These are phyloP conservation scores for Melampsora larici-populina DNA, from an alignment of 1,284 basidiomycete genomes.

Conservation along the genomic window DNA sequence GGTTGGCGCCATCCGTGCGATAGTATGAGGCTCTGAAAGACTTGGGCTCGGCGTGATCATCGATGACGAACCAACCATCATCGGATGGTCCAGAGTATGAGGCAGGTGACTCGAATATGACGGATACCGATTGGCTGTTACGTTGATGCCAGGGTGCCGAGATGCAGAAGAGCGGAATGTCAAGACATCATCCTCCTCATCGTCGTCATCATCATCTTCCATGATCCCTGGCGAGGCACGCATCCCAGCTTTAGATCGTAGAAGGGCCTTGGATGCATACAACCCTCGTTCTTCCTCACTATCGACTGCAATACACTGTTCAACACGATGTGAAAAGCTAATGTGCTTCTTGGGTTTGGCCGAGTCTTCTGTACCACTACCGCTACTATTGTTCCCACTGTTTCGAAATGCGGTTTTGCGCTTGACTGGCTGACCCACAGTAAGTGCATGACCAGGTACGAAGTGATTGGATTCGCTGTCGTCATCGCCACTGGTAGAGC, in stretches of 20 bases:
- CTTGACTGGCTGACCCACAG: neutral
- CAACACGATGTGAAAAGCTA: slow-evolving; percentile 95
- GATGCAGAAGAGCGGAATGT: slow-evolving; percentile 52
- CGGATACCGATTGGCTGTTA: slow-evolving; percentile 32
- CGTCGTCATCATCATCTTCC: slow-evolving; percentile 56
- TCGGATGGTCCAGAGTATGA: slow-evolving; percentile 54
- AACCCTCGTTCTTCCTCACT: slow-evolving; percentile 52
- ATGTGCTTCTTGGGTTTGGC: slow-evolving; percentile 67
- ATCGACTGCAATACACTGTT: slow-evolving; percentile 91
- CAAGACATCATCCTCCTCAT: slow-evolving; percentile 64
- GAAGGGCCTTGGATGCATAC: slow-evolving; percentile 12
- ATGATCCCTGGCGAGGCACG: slow-evolving; percentile 43
- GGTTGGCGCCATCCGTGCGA: slow-evolving; percentile 90
- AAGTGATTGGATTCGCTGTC: slow-evolving; percentile 51
- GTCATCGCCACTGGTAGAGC: slow-evolving; percentile 51
- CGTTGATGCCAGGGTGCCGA: slow-evolving; percentile 43
- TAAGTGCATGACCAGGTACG: slow-evolving; percentile 25
- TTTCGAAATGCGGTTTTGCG: slow-evolving; percentile 11
- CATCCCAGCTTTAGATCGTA: neutral
- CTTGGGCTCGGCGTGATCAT: slow-evolving; percentile 51
- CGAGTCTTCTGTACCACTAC: slow-evolving; percentile 1
- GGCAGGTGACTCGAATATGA: slow-evolving; percentile 10
- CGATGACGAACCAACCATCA: slow-evolving; percentile 56
- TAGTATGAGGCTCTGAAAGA: slow-evolving; percentile 67
- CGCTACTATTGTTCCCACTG: slow-evolving; percentile 49